Base-by-base conservation (phyloP, 2,329 filamentous ascomycete genomes). In the Talaromyces sp. region DNA sequence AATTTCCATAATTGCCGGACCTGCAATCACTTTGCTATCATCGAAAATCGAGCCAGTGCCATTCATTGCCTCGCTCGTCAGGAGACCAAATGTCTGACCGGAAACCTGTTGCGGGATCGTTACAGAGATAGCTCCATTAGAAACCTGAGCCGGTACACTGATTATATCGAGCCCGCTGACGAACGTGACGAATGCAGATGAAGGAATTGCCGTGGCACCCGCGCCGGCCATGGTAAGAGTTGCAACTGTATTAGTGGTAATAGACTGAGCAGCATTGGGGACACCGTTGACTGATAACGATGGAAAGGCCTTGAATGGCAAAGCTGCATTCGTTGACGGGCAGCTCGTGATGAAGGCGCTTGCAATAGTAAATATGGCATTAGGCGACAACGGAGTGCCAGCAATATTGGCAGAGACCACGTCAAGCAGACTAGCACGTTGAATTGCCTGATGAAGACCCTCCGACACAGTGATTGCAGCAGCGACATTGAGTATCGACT, bases 401-500 rank as follows among this genome's bases (percentile, higher is more conserved):
- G 85, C 86, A 7, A 84, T 72, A 63, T 83, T 78, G 0, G 85
- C 75, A 65, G 84, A 85, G 2, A 84, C 82, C 4, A 70, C 69
- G 64, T 83, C 67, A 51, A 74, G 70, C 17, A 79, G 71, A 9
- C 73, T 73, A 31, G 74, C 70, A 54, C 85, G 82, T 63, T 87
- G 75, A 73, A 85, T 86, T 3, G 86, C 75, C 1, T 80, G 81
- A 74, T 89, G 85, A 9, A 85, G 80, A 33, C 85, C 79, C 66
- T 88, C 85, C 57, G 87, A 80, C 31, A 83, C 83, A 35, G 89
- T 75, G 66, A 89, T 84, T 57, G 80, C 81, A 25, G 81, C 85
- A 1, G 85, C 85, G 3, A 80, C 80, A 0, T 81, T 81, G 46
- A 88, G 73, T 71, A 86, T 86, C 21, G 75, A 73, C 62, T 83